Evolutionary conservation across 192 early-diverging fungal genomes (phyloP).

Genomic region (Mortierella claussenii): DNA sequence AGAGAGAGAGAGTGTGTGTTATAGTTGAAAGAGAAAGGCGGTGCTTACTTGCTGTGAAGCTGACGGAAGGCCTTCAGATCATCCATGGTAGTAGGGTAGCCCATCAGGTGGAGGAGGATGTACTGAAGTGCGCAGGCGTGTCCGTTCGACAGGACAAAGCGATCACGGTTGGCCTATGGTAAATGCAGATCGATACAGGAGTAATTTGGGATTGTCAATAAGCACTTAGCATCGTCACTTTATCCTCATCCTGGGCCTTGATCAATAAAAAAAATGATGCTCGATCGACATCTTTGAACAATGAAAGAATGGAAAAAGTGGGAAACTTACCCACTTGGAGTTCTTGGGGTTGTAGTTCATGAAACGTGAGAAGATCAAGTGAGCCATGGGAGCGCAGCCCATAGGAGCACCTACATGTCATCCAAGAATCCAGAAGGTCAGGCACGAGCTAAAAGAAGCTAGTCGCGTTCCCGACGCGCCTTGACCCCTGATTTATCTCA

Average conservation of each 20-base stretch:
- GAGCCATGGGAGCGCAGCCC: slow-evolving; percentile 96
- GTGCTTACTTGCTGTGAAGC: slow-evolving; percentile 73
- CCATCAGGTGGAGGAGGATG: slow-evolving; percentile 86
- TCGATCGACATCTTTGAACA: neutral
- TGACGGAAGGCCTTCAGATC: slow-evolving; percentile 95
- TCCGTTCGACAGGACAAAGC: slow-evolving; percentile 98
- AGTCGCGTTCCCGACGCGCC: neutral
- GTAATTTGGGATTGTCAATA: too few species aligned
- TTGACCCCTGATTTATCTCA: neutral
- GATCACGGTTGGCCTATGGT: slow-evolving; percentile 87
- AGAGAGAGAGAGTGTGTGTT: neutral
- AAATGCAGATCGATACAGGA: neutral
- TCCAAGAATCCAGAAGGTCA: too few species aligned
- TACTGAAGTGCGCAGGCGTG: slow-evolving; percentile 97
- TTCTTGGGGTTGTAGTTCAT: slow-evolving; percentile 88
- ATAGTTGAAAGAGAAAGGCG: neutral
- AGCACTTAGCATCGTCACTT: too few species aligned
- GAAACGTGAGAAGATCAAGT: slow-evolving; percentile 87
- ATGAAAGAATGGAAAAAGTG: neutral
- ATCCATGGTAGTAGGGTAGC: slow-evolving; percentile 87
- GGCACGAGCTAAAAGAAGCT: too few species aligned
- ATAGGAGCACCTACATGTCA: slow-evolving; percentile 83
- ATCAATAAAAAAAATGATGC: neutral
- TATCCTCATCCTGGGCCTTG: neutral
- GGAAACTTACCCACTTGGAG: slow-evolving; percentile 81